Evolutionary conservation across 495 filamentous ascomycete species (phyloP), one percentile per base, ranked within the genome.

Genomic region (Xylaria acuta): DNA sequence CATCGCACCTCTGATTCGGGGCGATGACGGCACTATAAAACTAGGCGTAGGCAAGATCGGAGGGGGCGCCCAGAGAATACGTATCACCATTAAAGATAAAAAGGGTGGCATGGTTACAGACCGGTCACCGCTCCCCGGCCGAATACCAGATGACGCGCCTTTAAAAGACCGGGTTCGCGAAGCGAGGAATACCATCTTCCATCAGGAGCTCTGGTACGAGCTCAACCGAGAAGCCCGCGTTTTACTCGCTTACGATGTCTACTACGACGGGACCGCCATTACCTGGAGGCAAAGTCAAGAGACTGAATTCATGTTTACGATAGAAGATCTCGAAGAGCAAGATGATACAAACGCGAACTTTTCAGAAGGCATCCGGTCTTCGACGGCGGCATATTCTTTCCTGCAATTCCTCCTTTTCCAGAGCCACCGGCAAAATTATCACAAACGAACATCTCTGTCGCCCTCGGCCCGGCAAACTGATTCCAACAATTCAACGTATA

Each of bases 141-240:
- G 81, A 54, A 76, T 80, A 43, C 78, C 78, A 68, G 84, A 75
- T 73, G 78, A 76, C 67, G 77, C 79, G 32, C 82, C 76, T 62
- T 72, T 84, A 32, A 90, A 94, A 72, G 84, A 90, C 45, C 87
- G 87, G 9, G 93, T 98, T 56, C 86, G 91, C 22, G 90, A 94
- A 74, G 93, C 94, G 14, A 90, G 95, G 36, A 92, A 99, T 79
- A 94, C 92, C 68, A 85, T 97, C 1, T 98, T 93, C 77, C 92
- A 95, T 67, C 91, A 97, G 76, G 97, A 99, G 77, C 81, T 99
- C n/a, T 97, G 94, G 86, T 90, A 97, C 73, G 96, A 98, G 80
- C 80, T 99, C 27, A 89, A 91, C 60, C 88, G 92, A 14, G 97
- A 99, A 81, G 90, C 92, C 2, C 90, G 93, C 7, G 82, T 86